phyloP scores from a whole-genome alignment of 306 rosid genomes.

The Rosa rugosa region DNA sequence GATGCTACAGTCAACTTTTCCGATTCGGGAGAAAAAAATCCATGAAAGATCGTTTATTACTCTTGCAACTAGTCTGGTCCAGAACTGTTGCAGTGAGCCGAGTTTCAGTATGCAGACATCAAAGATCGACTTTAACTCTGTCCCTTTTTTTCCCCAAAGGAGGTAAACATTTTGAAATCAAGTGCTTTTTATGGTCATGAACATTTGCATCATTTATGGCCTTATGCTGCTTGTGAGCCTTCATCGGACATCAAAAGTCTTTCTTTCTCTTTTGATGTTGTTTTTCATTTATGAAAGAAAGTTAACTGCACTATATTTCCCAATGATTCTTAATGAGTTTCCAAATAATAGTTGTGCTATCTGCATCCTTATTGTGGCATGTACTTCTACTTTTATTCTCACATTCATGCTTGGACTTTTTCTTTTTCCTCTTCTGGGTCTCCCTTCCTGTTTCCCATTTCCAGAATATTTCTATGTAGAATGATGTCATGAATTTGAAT shows the following conservation, averaged over 20 bases:
- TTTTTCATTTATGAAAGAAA: neutral
- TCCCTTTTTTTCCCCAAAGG: conserved; percentile 39
- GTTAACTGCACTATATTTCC: neutral
- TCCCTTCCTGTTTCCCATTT: neutral
- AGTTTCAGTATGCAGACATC: conserved; percentile 32
- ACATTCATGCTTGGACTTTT: neutral
- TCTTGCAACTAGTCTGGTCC: conserved; percentile 41
- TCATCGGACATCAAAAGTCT: neutral
- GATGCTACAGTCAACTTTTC: conserved; percentile 41
- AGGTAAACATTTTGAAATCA: conserved; percentile 32
- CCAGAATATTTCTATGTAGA: neutral
- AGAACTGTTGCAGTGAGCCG: conserved; percentile 39
- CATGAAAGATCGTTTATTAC: conserved; percentile 32
- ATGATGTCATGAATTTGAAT: conserved; percentile 9
- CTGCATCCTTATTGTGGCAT: neutral
- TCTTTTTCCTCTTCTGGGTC: neutral
- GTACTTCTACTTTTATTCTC: neutral
- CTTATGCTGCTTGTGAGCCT: neutral
- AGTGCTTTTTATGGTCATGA: neutral
- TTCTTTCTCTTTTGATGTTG: neutral
- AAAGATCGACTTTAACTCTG: conserved; percentile 35
- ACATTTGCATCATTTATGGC: neutral
- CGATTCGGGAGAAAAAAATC: conserved; percentile 37
- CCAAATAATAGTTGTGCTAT: neutral
- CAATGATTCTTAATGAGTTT: neutral